Conservation (phyloP, 768 basidiomycete genomes). For the Mycena olivaceomarginata region DNA sequence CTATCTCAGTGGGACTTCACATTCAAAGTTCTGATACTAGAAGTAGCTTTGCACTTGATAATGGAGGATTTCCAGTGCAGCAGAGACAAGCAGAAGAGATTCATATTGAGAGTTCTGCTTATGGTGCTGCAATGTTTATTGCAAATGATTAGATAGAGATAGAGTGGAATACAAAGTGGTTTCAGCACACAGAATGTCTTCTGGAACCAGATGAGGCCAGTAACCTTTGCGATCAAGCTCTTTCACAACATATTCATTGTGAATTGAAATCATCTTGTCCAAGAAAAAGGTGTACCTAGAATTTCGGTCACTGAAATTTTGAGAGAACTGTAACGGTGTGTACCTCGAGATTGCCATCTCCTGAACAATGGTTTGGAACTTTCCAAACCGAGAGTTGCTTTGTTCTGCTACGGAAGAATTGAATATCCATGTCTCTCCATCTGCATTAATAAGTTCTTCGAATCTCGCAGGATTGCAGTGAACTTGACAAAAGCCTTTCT, state of each 20-base stretch:
- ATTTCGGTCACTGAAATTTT: background rate
- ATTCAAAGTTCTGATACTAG: background rate
- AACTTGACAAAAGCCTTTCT: constrained; percentile 2
- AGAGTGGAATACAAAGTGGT: background rate
- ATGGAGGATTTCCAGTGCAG: background rate
- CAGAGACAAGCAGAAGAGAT: background rate
- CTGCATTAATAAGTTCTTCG: constrained; percentile 49
- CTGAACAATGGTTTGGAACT: constrained; percentile 44
- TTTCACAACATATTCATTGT: constrained; percentile 32
- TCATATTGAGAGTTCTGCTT: too few species aligned
- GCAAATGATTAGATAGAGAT: background rate
- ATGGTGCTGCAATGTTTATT: background rate
- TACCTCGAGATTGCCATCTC: constrained; percentile 47
- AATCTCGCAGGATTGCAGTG: constrained; percentile 49
- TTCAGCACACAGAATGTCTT: background rate
- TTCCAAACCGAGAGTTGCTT: constrained; percentile 50
- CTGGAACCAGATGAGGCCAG: background rate
- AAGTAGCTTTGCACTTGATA: background rate
- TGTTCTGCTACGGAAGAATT: constrained; percentile 54
- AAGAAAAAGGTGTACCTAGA: constrained; percentile 50
- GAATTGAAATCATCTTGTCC: constrained; percentile 51
- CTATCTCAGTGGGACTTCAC: too few species aligned
- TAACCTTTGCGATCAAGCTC: background rate
- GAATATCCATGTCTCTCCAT: constrained; percentile 51
- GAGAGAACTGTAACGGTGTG: background rate